Base-by-base conservation (phyloP, 1,139 yeast species). In the Chernovozyma sophiae-reginae region DNA sequence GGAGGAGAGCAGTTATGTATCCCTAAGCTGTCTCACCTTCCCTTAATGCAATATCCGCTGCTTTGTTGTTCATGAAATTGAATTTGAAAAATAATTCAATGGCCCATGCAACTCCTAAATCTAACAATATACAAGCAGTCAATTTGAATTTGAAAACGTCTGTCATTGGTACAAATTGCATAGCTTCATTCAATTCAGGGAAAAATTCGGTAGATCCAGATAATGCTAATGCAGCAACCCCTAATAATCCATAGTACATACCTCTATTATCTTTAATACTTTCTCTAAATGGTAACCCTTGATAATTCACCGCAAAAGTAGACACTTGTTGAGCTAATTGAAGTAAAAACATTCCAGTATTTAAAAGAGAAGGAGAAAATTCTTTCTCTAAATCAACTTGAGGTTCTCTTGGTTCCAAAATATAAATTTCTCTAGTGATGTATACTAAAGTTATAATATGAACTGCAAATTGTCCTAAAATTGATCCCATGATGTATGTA, bases 321-420 rank as follows among this genome's bases (percentile, higher is more conserved):
- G 97, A 86, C 33, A 94, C 95, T 65, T 92, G 97, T 68, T 92
- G 97, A 16, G 96, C 95, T 51, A 92, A 74, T 63, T 90, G 97
- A 43, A 92, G 74, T 56, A 92, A 74, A 65, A 90, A 94, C 73
- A 92, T 90, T 51, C 97, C 97, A 24, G 98, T 92, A 65, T 94
- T 94, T 56, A 92, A 77, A 55, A 92, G 72, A 3, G 97, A 89
- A 31, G 98, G 98, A 43, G 69, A 60, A 55, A 92, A 92, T 49
- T 76, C 81, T 58, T 90, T 90, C 56, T 92, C 98, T 48, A 94
- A 74, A 58, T 92, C 97, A 46, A 87, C 72, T 53, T 79, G 77
- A 23, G 92, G 92, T 58, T 80, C 92, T 64, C 96, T 81, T 60
- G 97, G 97, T 62, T 92, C 98, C 47, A 87, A 67, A 43, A 76